These are phyloP conservation scores for Microstegium vimineum DNA, from an alignment of 176 grass and related monocot genomes.

Conservation along the genomic window DNA sequence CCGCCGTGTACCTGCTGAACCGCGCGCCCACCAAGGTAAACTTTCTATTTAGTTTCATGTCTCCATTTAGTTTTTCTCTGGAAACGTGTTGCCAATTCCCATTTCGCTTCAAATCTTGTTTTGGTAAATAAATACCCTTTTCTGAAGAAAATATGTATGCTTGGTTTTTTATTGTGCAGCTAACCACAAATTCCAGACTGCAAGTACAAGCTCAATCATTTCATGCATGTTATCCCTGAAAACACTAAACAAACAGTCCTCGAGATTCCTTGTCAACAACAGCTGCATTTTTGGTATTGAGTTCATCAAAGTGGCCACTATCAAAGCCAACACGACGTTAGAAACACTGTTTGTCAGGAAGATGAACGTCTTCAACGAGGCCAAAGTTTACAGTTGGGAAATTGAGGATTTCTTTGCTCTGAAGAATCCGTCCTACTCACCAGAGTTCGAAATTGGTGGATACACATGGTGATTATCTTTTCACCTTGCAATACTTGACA, in stretches of 20 bases:
- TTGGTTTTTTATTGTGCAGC: background rate
- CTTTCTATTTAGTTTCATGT: too few relatives aligned
- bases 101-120: background rate
- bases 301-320: background rate
- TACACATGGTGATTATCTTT: conserved; percentile 7
- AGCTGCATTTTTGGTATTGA: background rate
- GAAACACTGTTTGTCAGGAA: background rate
- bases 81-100: background rate
- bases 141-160: background rate
- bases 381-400: background rate
- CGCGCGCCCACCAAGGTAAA: too few relatives aligned
- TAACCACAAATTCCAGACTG: background rate
- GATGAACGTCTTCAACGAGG: background rate
- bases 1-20: too few relatives aligned
- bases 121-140: background rate
- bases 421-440: background rate
- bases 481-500: background rate
- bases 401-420: background rate
- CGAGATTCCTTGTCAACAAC: background rate
- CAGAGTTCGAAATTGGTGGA: background rate
- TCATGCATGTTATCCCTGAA: conserved; percentile 7
- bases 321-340: background rate
- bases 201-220: background rate
- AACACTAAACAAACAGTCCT: background rate
- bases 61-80: background rate